These are phyloP conservation scores for Cladophialophora yegresii DNA, from an alignment of 2,329 filamentous ascomycete species.

Conservation along the genomic window DNA sequence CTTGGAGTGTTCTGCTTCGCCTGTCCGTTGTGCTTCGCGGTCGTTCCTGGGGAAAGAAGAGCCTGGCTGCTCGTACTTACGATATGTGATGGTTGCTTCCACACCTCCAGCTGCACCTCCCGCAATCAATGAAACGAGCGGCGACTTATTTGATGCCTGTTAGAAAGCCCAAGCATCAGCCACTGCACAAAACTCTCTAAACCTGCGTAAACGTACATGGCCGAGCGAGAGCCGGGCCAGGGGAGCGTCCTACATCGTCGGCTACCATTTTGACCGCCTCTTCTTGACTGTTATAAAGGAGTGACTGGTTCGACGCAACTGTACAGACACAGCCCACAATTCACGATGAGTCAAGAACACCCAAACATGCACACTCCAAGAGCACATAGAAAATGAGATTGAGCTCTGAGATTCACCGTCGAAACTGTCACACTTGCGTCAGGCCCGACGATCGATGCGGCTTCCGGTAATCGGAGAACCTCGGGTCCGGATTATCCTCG, in stretches of 20 bases:
- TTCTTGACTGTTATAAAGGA: background rate
- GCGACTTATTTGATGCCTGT: slow-evolving; percentile 35
- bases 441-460: background rate
- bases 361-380: background rate
- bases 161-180: background rate
- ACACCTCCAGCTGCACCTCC: slow-evolving; percentile 57
- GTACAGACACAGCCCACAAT: background rate
- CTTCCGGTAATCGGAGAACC: background rate
- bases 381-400: background rate
- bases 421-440: background rate
- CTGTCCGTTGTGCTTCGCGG: background rate
- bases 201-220: background rate
- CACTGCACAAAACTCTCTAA: background rate
- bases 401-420: background rate
- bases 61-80: slow-evolving; percentile 17
- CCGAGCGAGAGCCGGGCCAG: background rate
- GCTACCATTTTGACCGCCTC: slow-evolving; percentile 20
- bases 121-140: slow-evolving; percentile 52
- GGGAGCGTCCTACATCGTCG: slow-evolving; percentile 19
- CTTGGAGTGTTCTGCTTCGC: background rate
- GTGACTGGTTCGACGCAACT: background rate
- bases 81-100: slow-evolving; percentile 53
- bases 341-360: background rate
- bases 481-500: background rate
- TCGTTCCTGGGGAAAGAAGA: background rate